These are phyloP conservation scores for Scenedesmus sp. DNA, from an alignment of 163 green algal species.

Conservation along the genomic window DNA sequence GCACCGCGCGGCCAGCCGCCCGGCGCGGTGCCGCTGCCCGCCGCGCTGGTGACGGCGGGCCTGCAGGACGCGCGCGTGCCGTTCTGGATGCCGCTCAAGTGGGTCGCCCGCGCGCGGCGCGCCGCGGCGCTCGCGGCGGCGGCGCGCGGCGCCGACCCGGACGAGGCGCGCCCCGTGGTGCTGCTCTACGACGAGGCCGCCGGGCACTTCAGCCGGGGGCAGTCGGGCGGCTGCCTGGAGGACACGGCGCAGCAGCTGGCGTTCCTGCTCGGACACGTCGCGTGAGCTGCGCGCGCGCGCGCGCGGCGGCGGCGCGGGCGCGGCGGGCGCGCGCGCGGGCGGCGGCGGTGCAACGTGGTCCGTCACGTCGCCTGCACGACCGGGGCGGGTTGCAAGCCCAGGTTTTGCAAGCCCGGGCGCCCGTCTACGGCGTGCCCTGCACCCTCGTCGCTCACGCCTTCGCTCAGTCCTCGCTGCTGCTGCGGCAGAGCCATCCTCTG, in stretches of 20 bases:
- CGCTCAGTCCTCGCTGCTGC: too few species aligned
- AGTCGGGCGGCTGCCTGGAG: background rate
- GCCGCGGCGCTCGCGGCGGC: background rate
- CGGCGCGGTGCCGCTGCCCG: slow-evolving; percentile 27
- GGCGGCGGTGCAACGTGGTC: too few species aligned
- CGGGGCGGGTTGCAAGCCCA: too few species aligned
- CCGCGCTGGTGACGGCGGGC: slow-evolving; percentile 55
- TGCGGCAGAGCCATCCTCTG: too few species aligned
- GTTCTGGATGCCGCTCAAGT: slow-evolving; percentile 64
- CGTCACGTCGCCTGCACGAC: too few species aligned
- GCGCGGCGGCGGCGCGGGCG: too few species aligned
- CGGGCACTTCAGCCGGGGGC: slow-evolving; percentile 35
- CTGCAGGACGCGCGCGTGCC: slow-evolving; percentile 66
- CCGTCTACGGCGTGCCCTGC: too few species aligned
- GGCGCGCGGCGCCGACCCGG: background rate
- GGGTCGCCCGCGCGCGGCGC: slow-evolving; percentile 48
- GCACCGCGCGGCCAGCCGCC: background rate
- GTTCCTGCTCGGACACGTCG: too few species aligned
- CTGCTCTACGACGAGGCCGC: slow-evolving; percentile 29
- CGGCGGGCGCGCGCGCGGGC: too few species aligned
- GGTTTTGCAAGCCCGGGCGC: too few species aligned
- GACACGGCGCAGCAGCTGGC: slow-evolving; percentile 21
- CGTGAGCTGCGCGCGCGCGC: too few species aligned
- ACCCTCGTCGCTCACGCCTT: too few species aligned
- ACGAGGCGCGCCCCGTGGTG: slow-evolving; percentile 18